Conservation (phyloP, 331 rosid genomes). For the Quercus tomentella region DNA sequence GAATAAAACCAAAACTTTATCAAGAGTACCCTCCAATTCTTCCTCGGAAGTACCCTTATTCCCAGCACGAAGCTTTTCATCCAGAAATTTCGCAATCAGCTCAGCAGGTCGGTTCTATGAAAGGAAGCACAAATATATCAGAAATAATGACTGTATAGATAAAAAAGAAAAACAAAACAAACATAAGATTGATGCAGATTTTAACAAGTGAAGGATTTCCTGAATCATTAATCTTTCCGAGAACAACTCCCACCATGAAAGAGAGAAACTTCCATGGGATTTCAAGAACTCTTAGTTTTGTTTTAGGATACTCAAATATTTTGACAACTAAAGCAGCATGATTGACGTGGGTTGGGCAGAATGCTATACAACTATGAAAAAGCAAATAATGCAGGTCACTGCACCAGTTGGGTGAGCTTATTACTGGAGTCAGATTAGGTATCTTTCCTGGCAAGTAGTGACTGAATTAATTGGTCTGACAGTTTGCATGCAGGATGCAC, state of each 20-base stretch:
- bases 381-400: too few species aligned
- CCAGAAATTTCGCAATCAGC: constrained; percentile 95
- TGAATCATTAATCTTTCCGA: not conserved
- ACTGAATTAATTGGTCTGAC: not conserved
- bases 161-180: not conserved
- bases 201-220: not conserved
- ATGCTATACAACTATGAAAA: too few species aligned
- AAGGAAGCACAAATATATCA: not conserved
- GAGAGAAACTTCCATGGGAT: not conserved
- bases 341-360: too few species aligned
- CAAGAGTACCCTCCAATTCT: constrained; percentile 97
- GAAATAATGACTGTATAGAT: not conserved
- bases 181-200: not conserved
- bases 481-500: not conserved
- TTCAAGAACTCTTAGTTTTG: not conserved
- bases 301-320: not conserved
- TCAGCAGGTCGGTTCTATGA: constrained; percentile 97
- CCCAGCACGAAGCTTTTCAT: constrained; percentile 99
- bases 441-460: not conserved
- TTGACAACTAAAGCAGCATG: not conserved
- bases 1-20: constrained; percentile 90
- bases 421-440: not conserved
- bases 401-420: too few species aligned
- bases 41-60: constrained; percentile 99
- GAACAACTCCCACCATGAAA: too few species aligned